Evolutionary conservation across 2,329 filamentous ascomycete genomes (phyloP), one percentile per base, ranked within the genome.

Genomic region (Exophiala aquamarina): DNA sequence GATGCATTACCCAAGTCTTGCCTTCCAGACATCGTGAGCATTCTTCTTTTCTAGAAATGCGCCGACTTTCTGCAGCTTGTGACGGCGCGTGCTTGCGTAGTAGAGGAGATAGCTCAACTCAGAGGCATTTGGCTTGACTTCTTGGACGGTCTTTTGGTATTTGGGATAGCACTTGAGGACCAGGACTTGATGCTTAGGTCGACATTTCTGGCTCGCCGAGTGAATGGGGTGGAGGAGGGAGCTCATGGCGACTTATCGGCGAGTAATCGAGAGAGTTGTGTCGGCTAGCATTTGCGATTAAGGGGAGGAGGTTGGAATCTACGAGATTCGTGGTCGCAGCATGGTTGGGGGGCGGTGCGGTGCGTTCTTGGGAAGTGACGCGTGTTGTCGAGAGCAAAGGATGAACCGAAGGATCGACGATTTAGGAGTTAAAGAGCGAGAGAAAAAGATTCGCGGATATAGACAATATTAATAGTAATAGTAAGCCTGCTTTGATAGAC

Each of bases 61-160:
- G 67, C 89, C 90, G 58, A 98, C 91, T 72, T 98, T 98, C 63
- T 93, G 89, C 60, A 97, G 83, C 77, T 97, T 98, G 70, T 88
- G 92, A 57, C 89, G 84, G 51, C 92, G 88, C 60, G 91, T 95
- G 65, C 88, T 94, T 52, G 89, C 90, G 75, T 98, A 97, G 78
- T 95, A 97, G 44, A 97, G 82, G 56, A 98, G 81, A 67, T 97
- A 97, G 70, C 89, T 95, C 55, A 98, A 82, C 75, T 98, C 93
- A 71, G 89, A 95, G 58, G 89, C 89, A 70, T 97, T 97, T 35
- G 93, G 91, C 71, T 92, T 94, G 64, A 95, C 89, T 63, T 95
- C 89, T 65, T 91, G 86, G 54, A 88, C 85, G 41, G 89, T 89
- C 72, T 96, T 97, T 57, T 88, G 88, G 56, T 88, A 91, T 59